Percentiles rank a stretch among this genome's conserved stretches.
Evolutionary conservation across 352 stramenopile species (phyloP).

Genomic region (Phytophthora macrochlamydospora): DNA sequence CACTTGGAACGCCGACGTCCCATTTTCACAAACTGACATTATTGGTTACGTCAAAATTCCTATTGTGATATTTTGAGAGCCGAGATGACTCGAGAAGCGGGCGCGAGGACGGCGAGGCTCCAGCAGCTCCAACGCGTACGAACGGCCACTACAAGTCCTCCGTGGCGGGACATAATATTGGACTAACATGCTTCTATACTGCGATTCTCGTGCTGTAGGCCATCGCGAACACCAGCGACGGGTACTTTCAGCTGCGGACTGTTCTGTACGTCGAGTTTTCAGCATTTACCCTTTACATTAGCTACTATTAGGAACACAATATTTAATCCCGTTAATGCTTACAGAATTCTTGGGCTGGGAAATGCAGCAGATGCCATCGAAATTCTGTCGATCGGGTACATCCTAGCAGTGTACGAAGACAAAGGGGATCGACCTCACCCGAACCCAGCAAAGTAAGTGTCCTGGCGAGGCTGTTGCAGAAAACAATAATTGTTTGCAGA

Average conservation of each 20-base stretch:
- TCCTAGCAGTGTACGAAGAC: constrained; percentile 85
- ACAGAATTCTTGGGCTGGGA: constrained; percentile 75
- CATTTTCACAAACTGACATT: constrained; percentile 37
- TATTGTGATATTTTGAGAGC: constrained; percentile 1
- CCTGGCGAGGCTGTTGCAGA: background rate
- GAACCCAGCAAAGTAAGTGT: constrained; percentile 47
- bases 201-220: constrained; percentile 31
- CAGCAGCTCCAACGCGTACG: constrained; percentile 25
- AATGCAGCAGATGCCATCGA: constrained; percentile 92
- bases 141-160: too few relatives aligned
- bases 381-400: constrained; percentile 92
- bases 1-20: constrained; percentile 72
- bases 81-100: constrained; percentile 9
- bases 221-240: constrained; percentile 59
- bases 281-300: too few relatives aligned
- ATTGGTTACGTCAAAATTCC: background rate
- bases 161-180: background rate
- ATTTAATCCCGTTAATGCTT: background rate
- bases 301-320: too few relatives aligned
- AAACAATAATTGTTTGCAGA: background rate
- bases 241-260: constrained; percentile 71
- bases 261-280: constrained; percentile 48
- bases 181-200: background rate
- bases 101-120: constrained; percentile 8
- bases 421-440: constrained; percentile 56